phyloP scores from a whole-genome alignment of 192 early-diverging fungal genomes.

The Allomyces javanicus region DNA sequence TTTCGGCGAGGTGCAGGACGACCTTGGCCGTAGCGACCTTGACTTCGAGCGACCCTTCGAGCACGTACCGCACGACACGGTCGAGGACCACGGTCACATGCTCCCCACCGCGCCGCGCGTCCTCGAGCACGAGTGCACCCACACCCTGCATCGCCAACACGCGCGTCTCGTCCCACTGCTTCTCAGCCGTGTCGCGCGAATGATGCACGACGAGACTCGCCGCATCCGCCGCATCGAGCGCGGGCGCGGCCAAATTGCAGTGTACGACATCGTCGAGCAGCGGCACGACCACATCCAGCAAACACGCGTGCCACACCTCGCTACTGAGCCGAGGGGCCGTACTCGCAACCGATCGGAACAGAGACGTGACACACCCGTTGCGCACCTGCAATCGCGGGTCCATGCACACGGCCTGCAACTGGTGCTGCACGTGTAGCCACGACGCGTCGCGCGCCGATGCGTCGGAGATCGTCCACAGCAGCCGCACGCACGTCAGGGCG shows the following conservation, averaged over 20 bases:
- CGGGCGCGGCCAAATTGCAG: too few relatives aligned
- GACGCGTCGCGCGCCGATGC: constrained; percentile 42
- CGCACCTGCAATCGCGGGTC: constrained; percentile 79
- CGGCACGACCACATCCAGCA: neutral
- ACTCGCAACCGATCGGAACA: neutral
- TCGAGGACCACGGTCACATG: neutral
- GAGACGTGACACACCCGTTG: constrained; percentile 7
- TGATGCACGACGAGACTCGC: constrained; percentile 18
- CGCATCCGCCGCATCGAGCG: neutral
- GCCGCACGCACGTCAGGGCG: constrained; percentile 70
- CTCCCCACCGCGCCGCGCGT: neutral
- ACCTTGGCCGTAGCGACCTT: neutral
- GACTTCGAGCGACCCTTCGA: neutral
- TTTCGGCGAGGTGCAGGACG: neutral
- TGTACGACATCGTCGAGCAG: neutral
- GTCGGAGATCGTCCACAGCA: constrained; percentile 84
- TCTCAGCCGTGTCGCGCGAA: constrained; percentile 36
- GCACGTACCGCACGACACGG: neutral
- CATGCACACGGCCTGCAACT: constrained; percentile 61
- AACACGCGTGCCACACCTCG: neutral
- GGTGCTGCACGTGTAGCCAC: constrained; percentile 76
- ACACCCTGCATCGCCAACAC: constrained; percentile 31
- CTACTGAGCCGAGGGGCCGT: constrained; percentile 3
- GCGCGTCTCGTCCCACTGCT: constrained; percentile 83
- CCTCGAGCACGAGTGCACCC: neutral